Evolutionary conservation across 2,329 filamentous ascomycete genomes (phyloP).

Genomic region (Neonectria magnoliae): DNA sequence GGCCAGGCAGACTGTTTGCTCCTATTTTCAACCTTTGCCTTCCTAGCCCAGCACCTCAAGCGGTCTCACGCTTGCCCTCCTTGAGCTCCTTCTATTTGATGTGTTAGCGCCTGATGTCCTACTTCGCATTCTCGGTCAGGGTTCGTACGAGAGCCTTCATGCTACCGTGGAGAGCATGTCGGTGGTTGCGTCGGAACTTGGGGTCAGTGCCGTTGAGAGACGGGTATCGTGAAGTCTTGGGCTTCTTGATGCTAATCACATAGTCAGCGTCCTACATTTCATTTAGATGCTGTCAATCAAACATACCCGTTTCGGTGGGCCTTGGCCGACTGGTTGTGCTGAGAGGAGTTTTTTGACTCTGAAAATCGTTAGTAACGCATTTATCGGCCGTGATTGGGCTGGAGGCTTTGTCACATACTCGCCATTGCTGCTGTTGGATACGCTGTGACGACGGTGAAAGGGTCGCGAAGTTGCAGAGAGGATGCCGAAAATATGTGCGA

Average conservation of each 20-base stretch:
- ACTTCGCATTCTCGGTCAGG: constrained; percentile 9
- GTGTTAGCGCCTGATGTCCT: constrained; percentile 45
- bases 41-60: constrained; percentile 61
- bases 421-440: constrained; percentile 52
- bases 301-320: constrained; percentile 98
- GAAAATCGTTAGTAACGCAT: constrained; percentile 40
- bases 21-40: constrained; percentile 37
- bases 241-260: constrained; percentile 95
- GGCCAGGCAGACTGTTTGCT: constrained; percentile 35
- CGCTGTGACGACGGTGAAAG: constrained; percentile 40
- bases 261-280: constrained; percentile 29
- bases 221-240: constrained; percentile 98
- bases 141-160: constrained; percentile 91
- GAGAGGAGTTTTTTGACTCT: constrained; percentile 99
- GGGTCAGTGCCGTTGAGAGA: constrained; percentile 98
- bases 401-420: constrained; percentile 46
- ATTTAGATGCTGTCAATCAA: constrained; percentile 10
- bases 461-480: constrained; percentile 41
- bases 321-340: constrained; percentile 99
- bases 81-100: constrained; percentile 88
- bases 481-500: constrained; percentile 46
- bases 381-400: neutral
- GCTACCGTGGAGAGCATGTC: constrained; percentile 99
- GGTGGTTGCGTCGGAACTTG: constrained; percentile 99
- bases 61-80: constrained; percentile 92